Base-by-base conservation (phyloP, 2,329 filamentous ascomycete species). In the Aspergillus sp. region DNA sequence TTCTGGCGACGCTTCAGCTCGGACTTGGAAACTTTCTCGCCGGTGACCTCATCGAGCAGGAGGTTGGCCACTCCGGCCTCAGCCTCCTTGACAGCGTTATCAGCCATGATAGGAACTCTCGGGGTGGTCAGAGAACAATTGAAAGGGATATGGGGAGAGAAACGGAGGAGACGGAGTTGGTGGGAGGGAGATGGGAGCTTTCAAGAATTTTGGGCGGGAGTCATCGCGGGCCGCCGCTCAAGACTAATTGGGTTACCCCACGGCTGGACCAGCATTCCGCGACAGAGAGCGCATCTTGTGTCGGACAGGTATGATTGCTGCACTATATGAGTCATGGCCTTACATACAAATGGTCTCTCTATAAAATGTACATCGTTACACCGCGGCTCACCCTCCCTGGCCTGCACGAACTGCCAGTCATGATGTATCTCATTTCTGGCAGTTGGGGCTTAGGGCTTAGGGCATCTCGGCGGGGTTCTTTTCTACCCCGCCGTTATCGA, bases 1-100 rank as follows among this genome's bases (percentile, higher is more conserved):
- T 99, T 99, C 79, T 92, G 85, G 67, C 93, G 87, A 80, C 90
- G 93, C 90, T 99, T 99, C 73, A 97, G 80, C 77, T 92, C 88
- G 14, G 86, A 84, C 85, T 92, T 92, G 78, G 88, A 92, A 50
- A 87, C 80, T 67, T 75, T 86, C 78, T 99, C 94, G 66, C 94
- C 94, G 13, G 94, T 97, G 59, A 92, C 90, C 68, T 95, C 90
- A 73, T 99, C 94, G 47, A 94, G 83, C 73, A 92, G 83, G 63
- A 96, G 81, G 77, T 93, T 90, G 67, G 82, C 82, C 61, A 87
- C 71, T 67, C 68, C 74, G 58, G 68, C 72, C 59, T 76, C 71
- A 58, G 81, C 78, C 59, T 76, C 71, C 56, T 73, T 65, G 53
- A 72, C 69, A 55, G 68, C 58, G 63, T 71, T 73, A 61, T 74